Evolutionary conservation across 768 basidiomycete genomes (phyloP).

Genomic region (Exidia glandulosa): DNA sequence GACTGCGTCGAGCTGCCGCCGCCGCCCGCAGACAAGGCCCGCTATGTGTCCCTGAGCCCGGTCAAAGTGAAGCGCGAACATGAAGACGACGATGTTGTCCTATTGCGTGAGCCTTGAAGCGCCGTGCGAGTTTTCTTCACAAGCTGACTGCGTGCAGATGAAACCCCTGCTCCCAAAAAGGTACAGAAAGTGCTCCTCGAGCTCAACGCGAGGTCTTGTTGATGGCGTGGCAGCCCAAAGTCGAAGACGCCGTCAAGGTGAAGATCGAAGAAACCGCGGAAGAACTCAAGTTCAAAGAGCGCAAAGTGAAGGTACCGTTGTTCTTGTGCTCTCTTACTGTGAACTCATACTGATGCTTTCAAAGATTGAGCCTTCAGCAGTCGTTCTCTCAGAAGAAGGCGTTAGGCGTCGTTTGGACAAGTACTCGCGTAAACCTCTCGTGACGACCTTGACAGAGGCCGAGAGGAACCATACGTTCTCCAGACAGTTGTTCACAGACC

Average conservation of each 20-base stretch:
- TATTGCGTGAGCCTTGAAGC: not conserved
- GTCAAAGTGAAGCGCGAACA: not conserved
- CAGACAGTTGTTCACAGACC: not conserved
- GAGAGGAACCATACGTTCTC: not conserved
- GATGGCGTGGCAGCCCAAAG: too few species aligned
- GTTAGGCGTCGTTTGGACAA: not conserved
- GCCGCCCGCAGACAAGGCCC: not conserved
- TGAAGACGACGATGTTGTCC: not conserved
- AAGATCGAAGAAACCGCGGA: conserved; percentile 41
- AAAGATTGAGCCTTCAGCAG: not conserved
- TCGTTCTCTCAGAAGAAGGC: not conserved
- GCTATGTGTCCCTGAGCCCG: not conserved
- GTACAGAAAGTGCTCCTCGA: too few species aligned
- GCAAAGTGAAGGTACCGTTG: not conserved
- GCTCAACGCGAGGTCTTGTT: too few species aligned
- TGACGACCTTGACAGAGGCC: not conserved
- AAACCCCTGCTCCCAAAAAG: too few species aligned
- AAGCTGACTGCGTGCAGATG: too few species aligned
- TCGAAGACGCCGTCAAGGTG: not conserved
- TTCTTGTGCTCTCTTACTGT: not conserved
- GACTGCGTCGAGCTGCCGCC: not conserved
- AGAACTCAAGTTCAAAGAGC: conserved; percentile 15
- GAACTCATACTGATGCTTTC: not conserved
- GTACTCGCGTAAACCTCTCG: not conserved
- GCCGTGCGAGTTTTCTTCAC: too few species aligned